Conservation (phyloP, 2,329 filamentous ascomycete genomes). For the Parastagonospora nodorum region DNA sequence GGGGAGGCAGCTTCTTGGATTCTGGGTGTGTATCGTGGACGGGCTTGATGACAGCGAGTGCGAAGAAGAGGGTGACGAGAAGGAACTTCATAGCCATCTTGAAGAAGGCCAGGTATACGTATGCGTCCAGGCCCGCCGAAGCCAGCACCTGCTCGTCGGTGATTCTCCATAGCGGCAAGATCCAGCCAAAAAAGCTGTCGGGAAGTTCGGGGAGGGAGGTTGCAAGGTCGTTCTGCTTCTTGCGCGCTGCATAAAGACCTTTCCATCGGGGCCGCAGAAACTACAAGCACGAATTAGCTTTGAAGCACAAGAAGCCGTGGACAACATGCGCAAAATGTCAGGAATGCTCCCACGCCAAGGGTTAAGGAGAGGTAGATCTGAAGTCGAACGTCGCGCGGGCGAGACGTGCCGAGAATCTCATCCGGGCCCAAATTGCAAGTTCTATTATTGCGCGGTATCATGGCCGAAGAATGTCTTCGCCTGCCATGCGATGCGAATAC, state of each 20-base stretch:
- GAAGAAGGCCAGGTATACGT: conserved; percentile 95
- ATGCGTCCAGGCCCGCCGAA: conserved; percentile 91
- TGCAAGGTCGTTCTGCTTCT: conserved; percentile 71
- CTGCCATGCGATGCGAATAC: conserved; percentile 11
- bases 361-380: conserved; percentile 75
- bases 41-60: conserved; percentile 78
- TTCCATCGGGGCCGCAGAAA: conserved; percentile 90
- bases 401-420: conserved; percentile 41
- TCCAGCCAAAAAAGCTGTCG: conserved; percentile 89
- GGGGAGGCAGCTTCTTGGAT: conserved; percentile 34
- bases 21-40: conserved; percentile 72
- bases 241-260: conserved; percentile 85
- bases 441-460: conserved; percentile 19
- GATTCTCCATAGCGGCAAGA: conserved; percentile 80
- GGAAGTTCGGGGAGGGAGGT: conserved; percentile 76
- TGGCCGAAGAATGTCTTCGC: conserved; percentile 14
- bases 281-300: conserved; percentile 54
- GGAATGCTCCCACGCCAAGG: conserved; percentile 72
- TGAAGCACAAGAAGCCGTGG: conserved; percentile 1
- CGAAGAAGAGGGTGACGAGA: conserved; percentile 77
- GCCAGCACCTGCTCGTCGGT: conserved; percentile 87
- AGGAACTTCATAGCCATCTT: conserved; percentile 92
- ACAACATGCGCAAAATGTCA: conserved; percentile 73
- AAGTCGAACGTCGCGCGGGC: conserved; percentile 54
- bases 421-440: conserved; percentile 21